Base-by-base conservation (phyloP, 345 rosid genomes). In the Populus nigra region DNA sequence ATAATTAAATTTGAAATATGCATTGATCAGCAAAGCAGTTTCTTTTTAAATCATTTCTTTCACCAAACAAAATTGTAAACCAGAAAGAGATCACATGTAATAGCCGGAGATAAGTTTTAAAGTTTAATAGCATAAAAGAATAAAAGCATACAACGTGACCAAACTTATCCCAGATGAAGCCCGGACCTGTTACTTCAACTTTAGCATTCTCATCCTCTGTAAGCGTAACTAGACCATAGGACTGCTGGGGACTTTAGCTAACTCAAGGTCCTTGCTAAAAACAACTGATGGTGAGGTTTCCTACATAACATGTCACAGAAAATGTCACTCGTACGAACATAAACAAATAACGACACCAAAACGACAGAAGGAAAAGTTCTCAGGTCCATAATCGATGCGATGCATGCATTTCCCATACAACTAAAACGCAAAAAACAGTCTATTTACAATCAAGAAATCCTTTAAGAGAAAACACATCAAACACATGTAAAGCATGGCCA, bases 161-260 rank as follows among this genome's bases (percentile, higher is more conserved):
- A 84, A 89, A 85, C 79, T 85, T 90, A 81, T 95, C 99, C 99
- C 99, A 95, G 50, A 95, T 82, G 84, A 95, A 95, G 75, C 97
- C 98, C 0, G 98, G 93, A 68, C 98, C 98, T 7, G 92, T 91
- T 71, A 98, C 98, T 90, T 93, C 88, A 53, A 93, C 84, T 85
- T 89, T 91, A 20, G 75, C 88, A 78, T 84, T 85, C 68, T 86
- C 93, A 67, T 87, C 89, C 31, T 80, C 93, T 27, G 18, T 29
- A 57, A 49, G 36, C 57, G 55, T 12, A 65, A 38, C 79, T 74
- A 77, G 85, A 73, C 36, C 68, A 18, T 80, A 67, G 89, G 53
- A 63, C 59, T 79, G 83, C 81, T 79, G 61, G 83, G 80, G 69
- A 68, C 81, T 80, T 87, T 88, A 11, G 89, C 82, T 23, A 93